Conservation (phyloP, 352 stramenopile species). For the Saprolegnia parasitica region DNA sequence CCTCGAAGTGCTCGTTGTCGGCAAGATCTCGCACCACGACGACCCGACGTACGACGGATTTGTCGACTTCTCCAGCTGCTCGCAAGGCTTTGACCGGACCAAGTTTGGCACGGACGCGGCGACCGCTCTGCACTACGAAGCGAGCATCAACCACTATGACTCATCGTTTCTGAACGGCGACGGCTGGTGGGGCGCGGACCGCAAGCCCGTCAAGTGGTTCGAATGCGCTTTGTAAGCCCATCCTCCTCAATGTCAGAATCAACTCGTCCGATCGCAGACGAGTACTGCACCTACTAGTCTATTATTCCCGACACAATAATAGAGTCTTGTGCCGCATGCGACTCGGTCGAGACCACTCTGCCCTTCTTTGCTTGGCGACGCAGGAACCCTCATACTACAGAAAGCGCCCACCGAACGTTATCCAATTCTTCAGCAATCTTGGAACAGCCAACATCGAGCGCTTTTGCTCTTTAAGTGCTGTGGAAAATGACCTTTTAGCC, state of each 20-base stretch:
- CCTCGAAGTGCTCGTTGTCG: conserved; percentile 30
- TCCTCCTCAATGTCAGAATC: neutral
- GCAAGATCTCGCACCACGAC: conserved; percentile 31
- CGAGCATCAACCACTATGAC: conserved; percentile 39
- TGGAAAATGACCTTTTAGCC: too few species aligned
- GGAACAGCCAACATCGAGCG: too few species aligned
- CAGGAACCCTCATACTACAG: too few species aligned
- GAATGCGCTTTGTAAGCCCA: conserved; percentile 36
- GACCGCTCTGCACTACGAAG: conserved; percentile 33
- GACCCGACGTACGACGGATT: conserved; percentile 36
- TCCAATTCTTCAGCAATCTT: too few species aligned
- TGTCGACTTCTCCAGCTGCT: conserved; percentile 40
- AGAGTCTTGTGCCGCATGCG: neutral
- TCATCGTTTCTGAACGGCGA: conserved; percentile 34
- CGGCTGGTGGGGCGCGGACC: conserved; percentile 32
- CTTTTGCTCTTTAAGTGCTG: too few species aligned
- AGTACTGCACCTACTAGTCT: too few species aligned
- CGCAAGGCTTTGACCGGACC: conserved; percentile 32
- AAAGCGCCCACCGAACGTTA: too few species aligned
- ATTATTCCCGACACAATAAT: too few species aligned
- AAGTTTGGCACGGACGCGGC: conserved; percentile 33
- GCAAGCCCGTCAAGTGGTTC: conserved; percentile 42
- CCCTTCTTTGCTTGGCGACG: too few species aligned
- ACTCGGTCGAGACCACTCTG: neutral
- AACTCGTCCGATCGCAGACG: too few species aligned